Conservation (phyloP, 2,329 filamentous ascomycete species). For the Diaporthe caulivora region DNA sequence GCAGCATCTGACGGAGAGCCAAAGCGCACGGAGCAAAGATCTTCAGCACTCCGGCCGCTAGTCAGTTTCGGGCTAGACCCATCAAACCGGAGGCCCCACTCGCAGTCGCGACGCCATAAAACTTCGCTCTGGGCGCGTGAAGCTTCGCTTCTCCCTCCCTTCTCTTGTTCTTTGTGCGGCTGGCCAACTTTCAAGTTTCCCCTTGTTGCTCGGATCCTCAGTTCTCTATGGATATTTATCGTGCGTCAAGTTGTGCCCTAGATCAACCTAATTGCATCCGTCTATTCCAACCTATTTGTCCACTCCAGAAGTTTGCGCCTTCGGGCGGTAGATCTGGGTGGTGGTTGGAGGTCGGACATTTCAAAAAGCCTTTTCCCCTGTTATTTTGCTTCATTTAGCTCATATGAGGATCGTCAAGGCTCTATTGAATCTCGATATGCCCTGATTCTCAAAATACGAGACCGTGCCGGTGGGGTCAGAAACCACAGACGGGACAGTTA, state of each 20-base stretch:
- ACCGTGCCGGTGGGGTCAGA: too few relatives aligned
- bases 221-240: slow-evolving; percentile 62
- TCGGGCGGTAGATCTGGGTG: slow-evolving; percentile 52
- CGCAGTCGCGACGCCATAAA: slow-evolving; percentile 40
- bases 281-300: slow-evolving; percentile 63
- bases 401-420: slow-evolving; percentile 17
- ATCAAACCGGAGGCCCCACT: not conserved
- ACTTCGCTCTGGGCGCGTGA: slow-evolving; percentile 38
- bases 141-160: slow-evolving; percentile 50
- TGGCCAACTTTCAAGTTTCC: slow-evolving; percentile 76
- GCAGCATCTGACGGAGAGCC: not conserved
- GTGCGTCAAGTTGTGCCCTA: slow-evolving; percentile 83
- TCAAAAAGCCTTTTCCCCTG: not conserved
- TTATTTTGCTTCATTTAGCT: slow-evolving; percentile 1
- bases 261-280: slow-evolving; percentile 82
- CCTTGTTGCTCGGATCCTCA: slow-evolving; percentile 83
- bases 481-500: not conserved
- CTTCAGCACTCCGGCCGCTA: slow-evolving; percentile 24
- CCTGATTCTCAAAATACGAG: not conserved
- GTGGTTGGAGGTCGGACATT: slow-evolving; percentile 60
- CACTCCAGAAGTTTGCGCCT: slow-evolving; percentile 57
- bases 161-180: slow-evolving; percentile 82
- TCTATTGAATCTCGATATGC: slow-evolving; percentile 1
- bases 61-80: not conserved
- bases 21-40: slow-evolving; percentile 28